Evolutionary conservation across 2,329 filamentous ascomycete genomes (phyloP).

Genomic region (Sporothrix brasiliensis): DNA sequence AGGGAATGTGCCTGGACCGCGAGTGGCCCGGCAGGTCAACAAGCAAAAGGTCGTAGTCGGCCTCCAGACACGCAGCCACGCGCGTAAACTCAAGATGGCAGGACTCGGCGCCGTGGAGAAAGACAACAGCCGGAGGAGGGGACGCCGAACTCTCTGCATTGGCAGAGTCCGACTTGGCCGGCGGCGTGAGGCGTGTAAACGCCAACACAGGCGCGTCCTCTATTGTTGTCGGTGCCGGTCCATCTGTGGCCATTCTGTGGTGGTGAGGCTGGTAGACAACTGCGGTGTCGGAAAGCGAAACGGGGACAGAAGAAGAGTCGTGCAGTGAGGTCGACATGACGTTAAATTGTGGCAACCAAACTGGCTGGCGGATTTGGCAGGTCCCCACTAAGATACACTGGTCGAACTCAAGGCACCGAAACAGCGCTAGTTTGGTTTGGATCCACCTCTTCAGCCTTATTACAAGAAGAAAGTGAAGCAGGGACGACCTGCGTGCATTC

Average conservation of each 20-base stretch:
- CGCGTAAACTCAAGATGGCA: conserved; percentile 16
- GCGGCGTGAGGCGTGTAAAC: not conserved
- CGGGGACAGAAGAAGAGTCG: not conserved
- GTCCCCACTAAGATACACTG: too few species aligned
- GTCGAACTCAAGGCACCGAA: too few species aligned
- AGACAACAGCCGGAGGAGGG: not conserved
- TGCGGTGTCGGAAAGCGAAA: not conserved
- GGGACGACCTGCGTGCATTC: too few species aligned
- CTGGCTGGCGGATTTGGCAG: too few species aligned
- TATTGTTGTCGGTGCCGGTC: not conserved
- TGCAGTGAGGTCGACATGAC: not conserved
- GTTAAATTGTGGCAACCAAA: not conserved
- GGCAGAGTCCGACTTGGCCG: not conserved
- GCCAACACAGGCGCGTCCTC: not conserved
- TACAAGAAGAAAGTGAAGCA: too few species aligned
- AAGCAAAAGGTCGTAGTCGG: not conserved
- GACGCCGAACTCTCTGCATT: not conserved
- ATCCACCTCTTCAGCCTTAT: too few species aligned
- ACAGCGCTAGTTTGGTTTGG: too few species aligned
- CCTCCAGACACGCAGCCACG: not conserved
- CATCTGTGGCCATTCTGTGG: not conserved
- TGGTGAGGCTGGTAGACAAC: not conserved
- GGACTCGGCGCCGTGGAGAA: conserved; percentile 21
- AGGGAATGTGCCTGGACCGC: conserved; percentile 16
- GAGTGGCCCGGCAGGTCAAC: conserved; percentile 17